These are phyloP conservation scores for Trichoderma hamatum DNA, from an alignment of 2,329 filamentous ascomycete species.

Conservation along the genomic window DNA sequence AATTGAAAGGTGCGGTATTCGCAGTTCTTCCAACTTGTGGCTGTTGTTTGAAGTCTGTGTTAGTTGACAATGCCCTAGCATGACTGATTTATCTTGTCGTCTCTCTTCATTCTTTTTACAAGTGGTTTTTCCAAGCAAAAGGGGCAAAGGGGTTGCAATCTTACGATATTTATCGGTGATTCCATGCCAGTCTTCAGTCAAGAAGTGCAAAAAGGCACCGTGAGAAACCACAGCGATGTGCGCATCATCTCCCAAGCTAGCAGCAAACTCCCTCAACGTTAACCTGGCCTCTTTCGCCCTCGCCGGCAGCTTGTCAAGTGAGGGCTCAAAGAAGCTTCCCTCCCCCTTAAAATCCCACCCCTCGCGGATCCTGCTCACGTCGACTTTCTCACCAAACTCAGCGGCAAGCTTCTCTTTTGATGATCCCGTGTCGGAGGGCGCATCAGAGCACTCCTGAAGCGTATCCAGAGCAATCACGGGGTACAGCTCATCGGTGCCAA, in stretches of 20 bases:
- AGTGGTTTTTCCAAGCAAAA: background rate
- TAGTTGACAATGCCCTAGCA: conserved; percentile 1
- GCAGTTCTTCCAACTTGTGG: conserved; percentile 74
- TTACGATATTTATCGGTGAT: conserved; percentile 37
- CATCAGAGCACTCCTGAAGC: conserved; percentile 75
- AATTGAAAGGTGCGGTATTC: conserved; percentile 73
- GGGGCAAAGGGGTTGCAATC: background rate
- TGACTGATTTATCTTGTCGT: background rate
- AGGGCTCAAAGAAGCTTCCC: conserved; percentile 50
- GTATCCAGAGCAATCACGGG: conserved; percentile 70
- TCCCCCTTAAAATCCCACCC: conserved; percentile 72
- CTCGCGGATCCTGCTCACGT: conserved; percentile 62
- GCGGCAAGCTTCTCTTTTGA: conserved; percentile 54
- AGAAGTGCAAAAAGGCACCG: conserved; percentile 80
- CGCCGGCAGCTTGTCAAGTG: conserved; percentile 56
- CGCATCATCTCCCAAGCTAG: conserved; percentile 54
- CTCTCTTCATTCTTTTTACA: background rate
- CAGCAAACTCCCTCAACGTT: conserved; percentile 54
- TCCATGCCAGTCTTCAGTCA: conserved; percentile 80
- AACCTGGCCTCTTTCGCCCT: conserved; percentile 64
- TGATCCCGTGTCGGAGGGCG: conserved; percentile 77
- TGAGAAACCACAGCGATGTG: conserved; percentile 80
- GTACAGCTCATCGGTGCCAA: conserved; percentile 50
- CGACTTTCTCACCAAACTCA: conserved; percentile 66
- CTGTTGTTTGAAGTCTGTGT: conserved; percentile 41